Evolutionary conservation across 2,329 filamentous ascomycete genomes (phyloP).

Genomic region (Domatiomyces catenatus): DNA sequence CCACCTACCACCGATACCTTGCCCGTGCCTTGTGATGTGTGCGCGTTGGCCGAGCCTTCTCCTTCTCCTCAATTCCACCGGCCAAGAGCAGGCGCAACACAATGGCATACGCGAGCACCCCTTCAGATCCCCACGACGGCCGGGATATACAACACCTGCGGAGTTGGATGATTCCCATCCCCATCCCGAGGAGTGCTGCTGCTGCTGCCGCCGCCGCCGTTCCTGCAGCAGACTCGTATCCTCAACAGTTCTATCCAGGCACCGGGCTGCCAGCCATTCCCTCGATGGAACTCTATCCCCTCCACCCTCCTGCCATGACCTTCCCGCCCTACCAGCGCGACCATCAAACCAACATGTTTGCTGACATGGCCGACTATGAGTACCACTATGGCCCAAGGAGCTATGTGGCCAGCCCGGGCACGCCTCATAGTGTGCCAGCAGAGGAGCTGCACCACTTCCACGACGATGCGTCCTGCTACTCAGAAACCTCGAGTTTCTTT

Average conservation of each 20-base stretch:
- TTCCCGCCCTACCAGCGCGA: neutral
- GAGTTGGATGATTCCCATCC: conserved; percentile 15
- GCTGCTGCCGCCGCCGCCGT: no score
- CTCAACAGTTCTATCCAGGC: conserved; percentile 8
- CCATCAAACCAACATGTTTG: neutral
- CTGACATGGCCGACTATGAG: neutral
- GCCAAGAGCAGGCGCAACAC: neutral
- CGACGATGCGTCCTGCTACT: conserved; percentile 5
- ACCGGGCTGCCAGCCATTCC: neutral
- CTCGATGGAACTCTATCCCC: neutral
- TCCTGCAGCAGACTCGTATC: conserved; percentile 3
- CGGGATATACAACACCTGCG: conserved; percentile 15
- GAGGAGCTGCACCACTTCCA: conserved; percentile 11
- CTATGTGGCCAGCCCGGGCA: neutral
- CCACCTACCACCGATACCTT: neutral
- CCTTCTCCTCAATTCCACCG: neutral
- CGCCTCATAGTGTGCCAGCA: conserved; percentile 8
- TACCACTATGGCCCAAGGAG: neutral
- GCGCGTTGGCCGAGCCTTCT: neutral
- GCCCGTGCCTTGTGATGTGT: neutral
- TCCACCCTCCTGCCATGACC: neutral
- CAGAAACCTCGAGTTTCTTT: conserved; percentile 14
- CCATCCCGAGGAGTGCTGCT: conserved; percentile 5
- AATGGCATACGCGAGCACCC: conserved; percentile 9
- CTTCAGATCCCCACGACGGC: conserved; percentile 12